These are phyloP conservation scores for Suillus alpinus DNA, from an alignment of 768 basidiomycete species.

Conservation along the genomic window DNA sequence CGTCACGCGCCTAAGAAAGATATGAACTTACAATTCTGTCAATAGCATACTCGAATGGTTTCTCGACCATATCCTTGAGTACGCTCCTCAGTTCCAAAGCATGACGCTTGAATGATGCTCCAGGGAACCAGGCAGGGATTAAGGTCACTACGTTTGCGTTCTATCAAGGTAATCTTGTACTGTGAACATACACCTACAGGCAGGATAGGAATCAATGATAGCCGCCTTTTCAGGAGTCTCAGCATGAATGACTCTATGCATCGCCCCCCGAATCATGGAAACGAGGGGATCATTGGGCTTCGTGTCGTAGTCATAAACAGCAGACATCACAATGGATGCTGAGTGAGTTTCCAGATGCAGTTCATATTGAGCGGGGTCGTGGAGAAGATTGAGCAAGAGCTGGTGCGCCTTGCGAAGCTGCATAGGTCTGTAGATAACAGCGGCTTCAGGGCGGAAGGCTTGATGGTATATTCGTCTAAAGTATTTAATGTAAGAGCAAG, in stretches of 20 bases:
- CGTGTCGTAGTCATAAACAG: slow-evolving; percentile 36
- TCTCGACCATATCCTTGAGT: slow-evolving; percentile 15
- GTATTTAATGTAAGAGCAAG: slow-evolving; percentile 33
- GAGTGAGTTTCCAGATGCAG: slow-evolving; percentile 29
- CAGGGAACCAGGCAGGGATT: slow-evolving; percentile 47
- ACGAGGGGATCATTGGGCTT: slow-evolving; percentile 36
- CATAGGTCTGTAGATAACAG: slow-evolving; percentile 8
- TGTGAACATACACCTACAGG: slow-evolving; percentile 22
- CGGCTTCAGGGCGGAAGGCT: slow-evolving; percentile 15
- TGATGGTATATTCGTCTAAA: slow-evolving; percentile 26
- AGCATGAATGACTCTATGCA: slow-evolving; percentile 11
- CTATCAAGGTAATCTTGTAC: slow-evolving; percentile 9
- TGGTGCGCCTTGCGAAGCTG: slow-evolving; percentile 32
- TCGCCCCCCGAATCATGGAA: slow-evolving; percentile 31
- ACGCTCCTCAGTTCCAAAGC: slow-evolving; percentile 36
- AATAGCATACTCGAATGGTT: slow-evolving; percentile 7
- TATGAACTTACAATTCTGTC: slow-evolving; percentile 7
- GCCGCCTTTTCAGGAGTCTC: slow-evolving; percentile 8
- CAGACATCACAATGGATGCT: slow-evolving; percentile 34
- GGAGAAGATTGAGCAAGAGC: slow-evolving; percentile 31
- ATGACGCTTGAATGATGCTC: slow-evolving; percentile 40
- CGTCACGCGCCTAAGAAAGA: background rate
- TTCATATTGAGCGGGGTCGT: slow-evolving; percentile 24
- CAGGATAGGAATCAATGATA: slow-evolving; percentile 9
- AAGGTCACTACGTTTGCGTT: slow-evolving; percentile 34